Conservation (phyloP, 106 monocot genomes). For the Dioscorea alata region DNA sequence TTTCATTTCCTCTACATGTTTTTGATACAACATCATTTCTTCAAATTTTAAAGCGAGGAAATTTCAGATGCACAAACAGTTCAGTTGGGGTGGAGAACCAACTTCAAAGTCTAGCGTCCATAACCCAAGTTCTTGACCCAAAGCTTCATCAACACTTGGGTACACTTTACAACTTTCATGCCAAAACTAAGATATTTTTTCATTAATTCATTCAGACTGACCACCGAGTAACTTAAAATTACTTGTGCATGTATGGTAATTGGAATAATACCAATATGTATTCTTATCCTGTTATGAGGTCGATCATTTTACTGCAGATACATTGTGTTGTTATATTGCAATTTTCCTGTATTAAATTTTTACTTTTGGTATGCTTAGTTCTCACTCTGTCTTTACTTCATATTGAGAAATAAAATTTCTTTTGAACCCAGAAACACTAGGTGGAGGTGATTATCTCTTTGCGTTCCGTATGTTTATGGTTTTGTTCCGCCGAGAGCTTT, state of each 20-base stretch:
- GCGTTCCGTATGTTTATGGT: constrained; percentile 99
- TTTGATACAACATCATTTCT: constrained; percentile 29
- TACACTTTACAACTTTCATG: constrained; percentile 7
- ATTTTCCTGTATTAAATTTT: too few relatives aligned
- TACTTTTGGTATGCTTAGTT: too few relatives aligned
- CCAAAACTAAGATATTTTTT: too few relatives aligned
- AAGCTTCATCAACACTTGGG: constrained; percentile 96
- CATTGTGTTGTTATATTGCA: too few relatives aligned
- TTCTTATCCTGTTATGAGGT: too few relatives aligned
- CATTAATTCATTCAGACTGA: too few relatives aligned
- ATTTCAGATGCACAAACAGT: constrained; percentile 94
- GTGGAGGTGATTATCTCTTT: constrained; percentile 96
- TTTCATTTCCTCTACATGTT: constrained; percentile 12
- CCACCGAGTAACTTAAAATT: too few relatives aligned
- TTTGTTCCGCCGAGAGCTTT: constrained; percentile 88
- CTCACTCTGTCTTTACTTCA: not conserved
- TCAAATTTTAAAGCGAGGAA: constrained; percentile 85
- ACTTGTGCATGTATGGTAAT: too few relatives aligned
- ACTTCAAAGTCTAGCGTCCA: constrained; percentile 77
- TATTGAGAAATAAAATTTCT: constrained; percentile 2
- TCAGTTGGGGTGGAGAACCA: constrained; percentile 92
- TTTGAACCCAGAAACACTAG: constrained; percentile 64
- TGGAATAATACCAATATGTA: too few relatives aligned
- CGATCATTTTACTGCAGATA: too few relatives aligned
- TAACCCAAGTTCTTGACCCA: constrained; percentile 88